Evolutionary conservation across 192 early-diverging fungal genomes (phyloP).

Genomic region (Podila epigama): DNA sequence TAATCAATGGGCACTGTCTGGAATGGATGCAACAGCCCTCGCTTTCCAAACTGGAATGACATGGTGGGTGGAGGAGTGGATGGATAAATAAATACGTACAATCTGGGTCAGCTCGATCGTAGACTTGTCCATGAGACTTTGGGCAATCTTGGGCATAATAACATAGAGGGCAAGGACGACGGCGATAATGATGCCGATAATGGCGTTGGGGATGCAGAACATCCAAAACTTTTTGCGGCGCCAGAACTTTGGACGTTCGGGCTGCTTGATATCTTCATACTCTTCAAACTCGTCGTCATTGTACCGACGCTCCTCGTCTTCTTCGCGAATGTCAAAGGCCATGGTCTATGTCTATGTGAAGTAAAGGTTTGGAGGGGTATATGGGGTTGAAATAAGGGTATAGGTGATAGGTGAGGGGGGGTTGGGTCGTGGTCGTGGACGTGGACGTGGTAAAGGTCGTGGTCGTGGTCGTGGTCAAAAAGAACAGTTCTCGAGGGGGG

Average conservation of each 20-base stretch:
- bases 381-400: no score
- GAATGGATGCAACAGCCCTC: no score
- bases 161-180: conserved; percentile 57
- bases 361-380: no score
- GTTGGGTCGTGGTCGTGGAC: no score
- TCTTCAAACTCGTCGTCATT: conserved; percentile 40
- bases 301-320: conserved; percentile 20
- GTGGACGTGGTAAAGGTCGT: no score
- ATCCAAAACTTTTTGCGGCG: conserved; percentile 56
- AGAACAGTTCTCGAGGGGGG: no score
- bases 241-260: conserved; percentile 52
- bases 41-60: no score
- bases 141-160: conserved; percentile 58
- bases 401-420: no score
- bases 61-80: neutral
- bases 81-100: neutral
- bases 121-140: conserved; percentile 33
- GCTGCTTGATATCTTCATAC: conserved; percentile 36
- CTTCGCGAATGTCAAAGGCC: conserved; percentile 43
- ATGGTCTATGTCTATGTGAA: conserved; percentile 11
- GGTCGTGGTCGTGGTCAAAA: no score
- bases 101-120: neutral
- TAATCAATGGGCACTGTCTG: no score
- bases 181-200: conserved; percentile 50
- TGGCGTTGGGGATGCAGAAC: conserved; percentile 46